Base-by-base conservation (phyloP, 345 rosid species). In the Ceriops decandra region DNA sequence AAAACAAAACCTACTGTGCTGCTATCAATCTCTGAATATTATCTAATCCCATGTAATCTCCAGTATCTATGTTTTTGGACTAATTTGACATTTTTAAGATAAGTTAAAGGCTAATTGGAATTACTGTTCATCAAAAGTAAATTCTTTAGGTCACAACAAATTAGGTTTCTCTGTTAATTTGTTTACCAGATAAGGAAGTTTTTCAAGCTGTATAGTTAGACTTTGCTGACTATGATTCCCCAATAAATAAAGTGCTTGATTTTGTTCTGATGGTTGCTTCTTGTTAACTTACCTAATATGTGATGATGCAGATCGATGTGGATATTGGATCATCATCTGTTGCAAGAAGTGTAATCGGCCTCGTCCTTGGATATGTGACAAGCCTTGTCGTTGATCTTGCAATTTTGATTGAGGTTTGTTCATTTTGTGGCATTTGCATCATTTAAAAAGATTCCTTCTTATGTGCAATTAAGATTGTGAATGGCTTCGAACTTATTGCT, bases 271-370 rank as follows among this genome's bases (percentile, higher is more conserved):
- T 63, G 58, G 47, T 60, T 74, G 66, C 56, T 47, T 28, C 38
- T 51, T 22, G 22, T 6, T 57, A 28, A 4, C 30, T 60, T 42
- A 19, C 33, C 52, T 17, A 54, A 57, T 24, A 16, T n/a, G 62
- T 60, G 66, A 60, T 24, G 21, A 19, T 83, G 82, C 87, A 95
- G 99, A 88, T 91, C 54, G 98, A 91, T 77, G 99, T 95, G 68
- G 98, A 90, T 78, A 91, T 95, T 67, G 99, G 98, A 72, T 72
- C 99, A 68, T 95, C 99, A n/a, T 89, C 99, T 19, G 99, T 95
- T n/a, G 99, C 99, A 30, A 83, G 91, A 28, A 84, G 95, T 67
- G 93, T 95, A 69, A 82, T 95, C 24, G 95, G 97, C 62, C 89
- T 91, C 61, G 97, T 95, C 71, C 91, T 95, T 49, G 97, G 99